These are phyloP conservation scores for Cylindrotheca fusiformis DNA, from an alignment of 108 stramenopile species.

Conservation along the genomic window DNA sequence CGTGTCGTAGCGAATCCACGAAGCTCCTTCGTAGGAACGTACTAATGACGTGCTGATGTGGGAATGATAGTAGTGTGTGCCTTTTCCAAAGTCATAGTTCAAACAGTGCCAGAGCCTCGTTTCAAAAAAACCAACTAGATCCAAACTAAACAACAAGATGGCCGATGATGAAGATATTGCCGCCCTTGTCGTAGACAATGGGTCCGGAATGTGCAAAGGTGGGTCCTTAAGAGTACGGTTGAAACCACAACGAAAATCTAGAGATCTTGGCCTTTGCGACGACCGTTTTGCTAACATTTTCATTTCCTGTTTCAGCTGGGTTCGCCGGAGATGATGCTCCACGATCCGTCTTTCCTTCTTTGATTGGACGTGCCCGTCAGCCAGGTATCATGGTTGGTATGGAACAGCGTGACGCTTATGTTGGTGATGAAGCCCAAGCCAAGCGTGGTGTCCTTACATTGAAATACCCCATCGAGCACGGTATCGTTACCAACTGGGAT, in stretches of 20 bases:
- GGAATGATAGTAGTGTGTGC: too few species aligned
- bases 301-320: slow-evolving; percentile 50
- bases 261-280: too few species aligned
- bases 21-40: too few species aligned
- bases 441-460: slow-evolving; percentile 93
- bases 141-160: slow-evolving; percentile 46
- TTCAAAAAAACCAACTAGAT: too few species aligned
- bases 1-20: too few species aligned
- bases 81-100: too few species aligned
- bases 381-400: slow-evolving; percentile 89
- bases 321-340: slow-evolving; percentile 91
- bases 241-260: too few species aligned
- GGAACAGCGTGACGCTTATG: slow-evolving; percentile 81
- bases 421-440: slow-evolving; percentile 92
- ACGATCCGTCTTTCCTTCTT: slow-evolving; percentile 91
- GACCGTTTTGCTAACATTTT: too few species aligned
- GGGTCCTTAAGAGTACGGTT: slow-evolving; percentile 18
- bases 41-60: too few species aligned
- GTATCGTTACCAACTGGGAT: slow-evolving; percentile 93
- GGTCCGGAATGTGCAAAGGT: slow-evolving; percentile 98
- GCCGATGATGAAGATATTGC: slow-evolving; percentile 95
- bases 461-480: slow-evolving; percentile 98
- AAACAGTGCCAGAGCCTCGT: too few species aligned
- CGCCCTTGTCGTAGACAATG: slow-evolving; percentile 97
- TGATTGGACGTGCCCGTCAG: slow-evolving; percentile 91